Evolutionary conservation across 306 rosid genomes (phyloP), one percentile per base, ranked within the genome.

Genomic region (Dalbergia cultrata): DNA sequence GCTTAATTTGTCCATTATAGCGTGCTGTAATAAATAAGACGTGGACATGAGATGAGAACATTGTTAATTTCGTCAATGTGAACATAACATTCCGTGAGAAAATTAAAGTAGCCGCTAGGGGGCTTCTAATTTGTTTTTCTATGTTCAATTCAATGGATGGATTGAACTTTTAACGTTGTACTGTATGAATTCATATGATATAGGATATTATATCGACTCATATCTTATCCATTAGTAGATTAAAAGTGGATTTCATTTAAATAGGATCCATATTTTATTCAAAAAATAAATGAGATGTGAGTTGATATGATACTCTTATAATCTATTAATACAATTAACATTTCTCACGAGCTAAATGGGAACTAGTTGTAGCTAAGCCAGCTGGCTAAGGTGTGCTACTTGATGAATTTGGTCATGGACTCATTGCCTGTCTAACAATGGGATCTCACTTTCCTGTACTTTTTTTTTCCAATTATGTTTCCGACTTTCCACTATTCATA

Each of bases 121-220:
- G 26, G 60, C 10, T 3, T 3, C 43, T 63, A 26, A 26, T 69
- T 34, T 7, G 7, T 18, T 37, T 47, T 78, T 74, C 34, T 54
- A 4, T 54, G 1, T 43, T 61, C 9, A 1, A 69, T 85, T 72
- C 88, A 73, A 33, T 81, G 81, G 44, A 50, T 81, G 81, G 53
- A 81, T 45, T 81, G 78, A 78, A 81, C 77, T 62, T 70, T 53
- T 50, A 13, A n/a, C n/a, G n/a, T n/a, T n/a, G n/a, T n/a, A n/a
- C n/a, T n/a, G n/a, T n/a, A n/a, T n/a, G n/a, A n/a, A n/a, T n/a
- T n/a, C n/a, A n/a, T n/a, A n/a, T n/a, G n/a, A n/a, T n/a, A n/a
- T n/a, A n/a, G n/a, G n/a, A n/a, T 22, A 22, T 22, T 22, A 22
- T 22, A 22, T 22, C 0, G 26, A 22, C 1, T 22, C 1, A 22